phyloP scores from a whole-genome alignment of 2,329 filamentous ascomycete genomes.

The Nemania sp. region DNA sequence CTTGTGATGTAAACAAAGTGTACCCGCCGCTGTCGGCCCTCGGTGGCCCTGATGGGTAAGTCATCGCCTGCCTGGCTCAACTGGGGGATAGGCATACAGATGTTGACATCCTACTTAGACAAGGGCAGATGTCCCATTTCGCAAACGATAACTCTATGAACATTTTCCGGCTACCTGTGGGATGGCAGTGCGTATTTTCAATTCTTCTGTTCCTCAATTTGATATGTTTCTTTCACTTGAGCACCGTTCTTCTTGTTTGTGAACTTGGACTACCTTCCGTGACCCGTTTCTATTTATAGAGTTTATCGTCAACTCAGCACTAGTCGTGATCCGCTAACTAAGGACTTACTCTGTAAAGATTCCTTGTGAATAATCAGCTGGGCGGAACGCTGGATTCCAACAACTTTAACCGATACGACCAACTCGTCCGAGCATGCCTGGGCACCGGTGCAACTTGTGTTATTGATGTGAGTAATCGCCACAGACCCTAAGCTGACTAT shows the following conservation, averaged over 20 bases:
- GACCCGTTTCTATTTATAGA: no score
- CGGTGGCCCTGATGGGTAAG: constrained; percentile 29
- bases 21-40: constrained; percentile 24
- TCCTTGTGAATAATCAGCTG: constrained; percentile 49
- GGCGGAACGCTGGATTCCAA: constrained; percentile 48
- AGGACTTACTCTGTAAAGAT: background rate
- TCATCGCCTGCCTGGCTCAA: background rate
- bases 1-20: constrained; percentile 20
- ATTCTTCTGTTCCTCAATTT: background rate
- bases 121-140: constrained; percentile 62
- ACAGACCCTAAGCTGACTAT: background rate
- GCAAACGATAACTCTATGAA: constrained; percentile 56
- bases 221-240: background rate
- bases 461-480: constrained; percentile 46
- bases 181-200: constrained; percentile 50
- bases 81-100: background rate
- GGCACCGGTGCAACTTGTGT: constrained; percentile 54
- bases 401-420: constrained; percentile 53
- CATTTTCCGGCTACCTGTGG: constrained; percentile 55
- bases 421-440: constrained; percentile 55
- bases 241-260: no score
- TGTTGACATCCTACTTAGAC: constrained; percentile 5
- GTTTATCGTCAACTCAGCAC: background rate
- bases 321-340: background rate
- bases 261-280: no score